Evolutionary conservation across 2,329 filamentous ascomycete species (phyloP).

Genomic region (Fusarium sp.): DNA sequence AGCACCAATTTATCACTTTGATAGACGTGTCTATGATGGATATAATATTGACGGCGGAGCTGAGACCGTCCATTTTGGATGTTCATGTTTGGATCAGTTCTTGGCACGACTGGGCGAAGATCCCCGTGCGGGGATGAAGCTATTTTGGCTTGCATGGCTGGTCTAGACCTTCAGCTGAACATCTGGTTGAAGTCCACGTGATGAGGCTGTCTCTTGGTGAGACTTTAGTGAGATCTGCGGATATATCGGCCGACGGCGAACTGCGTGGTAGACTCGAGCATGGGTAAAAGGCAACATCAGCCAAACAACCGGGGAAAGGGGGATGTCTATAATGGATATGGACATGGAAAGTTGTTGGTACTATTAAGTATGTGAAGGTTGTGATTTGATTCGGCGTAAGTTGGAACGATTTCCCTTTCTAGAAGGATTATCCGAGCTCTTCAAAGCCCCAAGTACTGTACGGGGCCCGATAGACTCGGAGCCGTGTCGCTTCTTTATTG

Average conservation of each 20-base stretch:
- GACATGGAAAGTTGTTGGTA: rapidly evolving
- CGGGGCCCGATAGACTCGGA: neutral
- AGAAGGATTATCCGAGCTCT: neutral
- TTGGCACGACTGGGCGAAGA: neutral
- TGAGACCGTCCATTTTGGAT: neutral
- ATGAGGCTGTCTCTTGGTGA: neutral
- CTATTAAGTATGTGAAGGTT: too few relatives aligned
- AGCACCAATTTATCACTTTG: neutral
- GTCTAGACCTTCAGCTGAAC: neutral
- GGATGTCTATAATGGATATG: neutral
- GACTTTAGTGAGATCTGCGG: neutral
- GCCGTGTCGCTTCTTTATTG: neutral
- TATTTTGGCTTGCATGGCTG: neutral
- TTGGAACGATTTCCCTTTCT: neutral
- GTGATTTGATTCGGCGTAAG: rapidly evolving
- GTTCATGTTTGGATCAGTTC: neutral
- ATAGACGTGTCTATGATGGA: neutral
- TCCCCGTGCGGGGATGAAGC: neutral
- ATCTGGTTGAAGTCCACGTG: neutral
- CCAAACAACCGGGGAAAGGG: neutral
- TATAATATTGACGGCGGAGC: neutral
- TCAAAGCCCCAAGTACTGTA: neutral
- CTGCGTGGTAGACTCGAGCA: neutral
- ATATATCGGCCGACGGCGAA: neutral
- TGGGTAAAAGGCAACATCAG: neutral